These are phyloP conservation scores for Malassezia arunalokei DNA, from an alignment of 1,284 basidiomycete species.

Conservation along the genomic window DNA sequence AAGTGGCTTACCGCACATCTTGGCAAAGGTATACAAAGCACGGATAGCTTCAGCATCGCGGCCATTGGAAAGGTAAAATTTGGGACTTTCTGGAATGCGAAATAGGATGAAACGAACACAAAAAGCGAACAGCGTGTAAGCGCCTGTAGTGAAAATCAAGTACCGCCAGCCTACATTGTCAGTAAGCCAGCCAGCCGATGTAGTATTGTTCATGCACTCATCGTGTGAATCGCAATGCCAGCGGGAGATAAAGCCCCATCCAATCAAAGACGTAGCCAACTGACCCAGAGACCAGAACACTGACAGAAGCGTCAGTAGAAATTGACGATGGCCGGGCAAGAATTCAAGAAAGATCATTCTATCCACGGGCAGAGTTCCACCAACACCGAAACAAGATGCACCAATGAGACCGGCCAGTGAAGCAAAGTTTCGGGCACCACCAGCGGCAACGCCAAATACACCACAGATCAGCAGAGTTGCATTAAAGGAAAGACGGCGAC, in stretches of 20 bases:
- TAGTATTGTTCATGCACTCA: neutral
- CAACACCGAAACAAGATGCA: conserved; percentile 40
- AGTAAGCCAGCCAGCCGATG: conserved; percentile 19
- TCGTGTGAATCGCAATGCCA: conserved; percentile 24
- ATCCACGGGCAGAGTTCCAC: conserved; percentile 43
- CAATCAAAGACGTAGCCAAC: conserved; percentile 37
- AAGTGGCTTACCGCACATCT: conserved; percentile 32
- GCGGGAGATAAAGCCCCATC: conserved; percentile 43
- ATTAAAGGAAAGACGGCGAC: conserved; percentile 41
- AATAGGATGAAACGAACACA: conserved; percentile 39
- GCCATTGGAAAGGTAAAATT: conserved; percentile 42
- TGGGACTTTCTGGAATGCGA: conserved; percentile 43
- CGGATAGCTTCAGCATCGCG: conserved; percentile 41
- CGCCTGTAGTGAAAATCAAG: conserved; percentile 39
- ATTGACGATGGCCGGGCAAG: conserved; percentile 35
- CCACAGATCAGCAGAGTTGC: conserved; percentile 40
- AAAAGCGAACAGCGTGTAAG: conserved; percentile 37
- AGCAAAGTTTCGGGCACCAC: conserved; percentile 35
- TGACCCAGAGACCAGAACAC: conserved; percentile 46
- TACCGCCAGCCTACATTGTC: conserved; percentile 43
- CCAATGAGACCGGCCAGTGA: conserved; percentile 37
- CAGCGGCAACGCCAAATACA: conserved; percentile 40
- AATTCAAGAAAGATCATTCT: conserved; percentile 46
- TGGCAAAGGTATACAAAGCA: conserved; percentile 34
- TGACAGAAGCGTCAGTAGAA: conserved; percentile 39